Conservation (phyloP, 2,329 filamentous ascomycete species). For the Pseudogymnoascus sp. region DNA sequence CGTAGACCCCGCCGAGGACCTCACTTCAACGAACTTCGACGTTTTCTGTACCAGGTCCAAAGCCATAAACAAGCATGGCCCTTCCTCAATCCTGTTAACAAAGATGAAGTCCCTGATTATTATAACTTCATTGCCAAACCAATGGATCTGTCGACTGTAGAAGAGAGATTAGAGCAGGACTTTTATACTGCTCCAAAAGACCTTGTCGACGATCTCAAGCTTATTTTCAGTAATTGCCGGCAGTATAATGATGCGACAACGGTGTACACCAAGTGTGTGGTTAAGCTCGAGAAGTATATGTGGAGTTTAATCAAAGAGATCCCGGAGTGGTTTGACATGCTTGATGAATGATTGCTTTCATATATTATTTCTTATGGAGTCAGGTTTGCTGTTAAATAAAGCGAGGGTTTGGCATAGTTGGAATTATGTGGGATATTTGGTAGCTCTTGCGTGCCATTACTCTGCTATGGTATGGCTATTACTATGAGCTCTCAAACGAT, state of each 20-base stretch:
- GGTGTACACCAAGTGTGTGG: slow-evolving; percentile 89
- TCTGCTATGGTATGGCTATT: background rate
- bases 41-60: slow-evolving; percentile 89
- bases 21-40: slow-evolving; percentile 89
- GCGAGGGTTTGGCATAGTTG: no score
- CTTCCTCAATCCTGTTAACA: slow-evolving; percentile 86
- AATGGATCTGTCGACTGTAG: slow-evolving; percentile 96
- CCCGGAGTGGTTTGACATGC: slow-evolving; percentile 66
- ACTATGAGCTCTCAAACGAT: background rate
- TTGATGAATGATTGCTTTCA: no score
- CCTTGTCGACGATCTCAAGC: slow-evolving; percentile 78
- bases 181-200: slow-evolving; percentile 87
- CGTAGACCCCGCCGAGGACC: slow-evolving; percentile 92
- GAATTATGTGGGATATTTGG: no score
- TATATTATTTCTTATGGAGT: no score
- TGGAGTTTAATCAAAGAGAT: slow-evolving; percentile 87
- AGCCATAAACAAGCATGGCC: slow-evolving; percentile 93
- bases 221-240: slow-evolving; percentile 91
- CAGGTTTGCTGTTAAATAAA: no score
- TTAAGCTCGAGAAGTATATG: slow-evolving; percentile 90
- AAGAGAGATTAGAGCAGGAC: slow-evolving; percentile 87
- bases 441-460: background rate
- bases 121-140: slow-evolving; percentile 97
- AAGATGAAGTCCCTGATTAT: slow-evolving; percentile 96
- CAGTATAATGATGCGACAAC: slow-evolving; percentile 96